Conservation (phyloP, 2,329 filamentous ascomycete genomes). For the Bipolaris cookei region DNA sequence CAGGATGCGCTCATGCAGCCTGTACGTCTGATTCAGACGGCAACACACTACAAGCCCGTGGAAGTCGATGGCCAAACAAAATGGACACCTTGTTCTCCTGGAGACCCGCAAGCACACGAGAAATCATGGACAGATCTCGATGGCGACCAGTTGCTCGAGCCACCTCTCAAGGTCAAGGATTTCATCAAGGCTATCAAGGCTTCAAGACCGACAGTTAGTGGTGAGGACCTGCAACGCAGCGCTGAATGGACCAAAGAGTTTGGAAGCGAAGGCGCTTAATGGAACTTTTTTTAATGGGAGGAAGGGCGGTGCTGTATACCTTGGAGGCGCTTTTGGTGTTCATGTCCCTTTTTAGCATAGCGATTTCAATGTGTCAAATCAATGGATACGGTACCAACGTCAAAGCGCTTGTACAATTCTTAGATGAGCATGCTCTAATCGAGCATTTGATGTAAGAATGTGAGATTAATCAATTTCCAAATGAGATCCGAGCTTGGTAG, state of each 20-base stretch:
- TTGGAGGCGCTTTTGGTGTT: conserved; percentile 20
- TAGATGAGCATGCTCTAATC: background rate
- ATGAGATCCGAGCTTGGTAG: no score
- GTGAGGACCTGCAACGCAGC: conserved; percentile 82
- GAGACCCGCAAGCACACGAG: conserved; percentile 82
- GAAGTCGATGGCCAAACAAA: conserved; percentile 69
- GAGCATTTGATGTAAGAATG: background rate
- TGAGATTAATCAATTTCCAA: no score
- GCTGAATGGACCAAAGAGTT: conserved; percentile 96
- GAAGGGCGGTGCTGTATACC: conserved; percentile 7
- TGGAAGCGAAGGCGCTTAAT: conserved; percentile 80
- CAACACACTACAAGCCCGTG: conserved; percentile 96
- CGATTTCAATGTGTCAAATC: conserved; percentile 8
- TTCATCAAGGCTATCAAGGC: conserved; percentile 91
- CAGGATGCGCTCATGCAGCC: conserved; percentile 98
- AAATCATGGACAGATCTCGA: conserved; percentile 93
- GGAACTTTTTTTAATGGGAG: background rate
- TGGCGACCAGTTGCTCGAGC: conserved; percentile 83
- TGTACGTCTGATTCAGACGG: conserved; percentile 93
- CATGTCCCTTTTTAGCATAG: conserved; percentile 19
- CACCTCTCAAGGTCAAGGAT: conserved; percentile 85
- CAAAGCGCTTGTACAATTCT: background rate
- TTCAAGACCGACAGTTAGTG: conserved; percentile 86
- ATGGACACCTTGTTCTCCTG: conserved; percentile 91
- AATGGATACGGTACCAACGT: conserved; percentile 5